Conservation (phyloP, 495 filamentous ascomycete genomes). For the Penicillium waksmanii region DNA sequence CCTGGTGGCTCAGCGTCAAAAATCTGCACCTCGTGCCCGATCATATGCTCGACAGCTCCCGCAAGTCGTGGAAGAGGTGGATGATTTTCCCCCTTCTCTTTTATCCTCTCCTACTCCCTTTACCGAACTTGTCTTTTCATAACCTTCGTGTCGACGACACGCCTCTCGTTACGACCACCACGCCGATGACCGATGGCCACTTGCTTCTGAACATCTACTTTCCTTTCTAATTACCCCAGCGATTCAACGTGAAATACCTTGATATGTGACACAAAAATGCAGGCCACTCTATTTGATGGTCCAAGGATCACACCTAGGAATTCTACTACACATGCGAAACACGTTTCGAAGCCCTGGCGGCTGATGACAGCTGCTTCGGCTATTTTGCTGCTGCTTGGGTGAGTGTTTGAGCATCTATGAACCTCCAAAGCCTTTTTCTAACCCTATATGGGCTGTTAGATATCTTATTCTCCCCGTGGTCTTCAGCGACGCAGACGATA, state of each 20-base stretch:
- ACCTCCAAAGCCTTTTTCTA: neutral
- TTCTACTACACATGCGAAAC: neutral
- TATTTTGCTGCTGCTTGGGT: neutral
- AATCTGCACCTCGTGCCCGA: slow-evolving; percentile 5
- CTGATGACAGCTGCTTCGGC: neutral
- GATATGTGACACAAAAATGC: neutral
- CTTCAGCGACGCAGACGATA: slow-evolving; percentile 22
- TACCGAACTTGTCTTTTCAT: neutral
- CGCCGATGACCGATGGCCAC: neutral
- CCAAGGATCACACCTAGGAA: neutral
- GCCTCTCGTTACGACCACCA: neutral
- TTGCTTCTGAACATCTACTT: neutral
- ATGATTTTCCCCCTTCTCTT: neutral
- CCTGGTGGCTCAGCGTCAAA: neutral
- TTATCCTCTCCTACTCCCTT: neutral
- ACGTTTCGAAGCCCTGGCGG: neutral
- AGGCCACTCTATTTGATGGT: neutral
- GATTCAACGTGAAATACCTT: neutral
- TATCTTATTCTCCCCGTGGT: slow-evolving; percentile 37
- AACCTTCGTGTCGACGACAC: neutral
- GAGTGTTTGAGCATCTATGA: neutral
- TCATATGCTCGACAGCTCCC: neutral
- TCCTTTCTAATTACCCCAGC: neutral
- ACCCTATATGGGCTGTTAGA: slow-evolving; percentile 9
- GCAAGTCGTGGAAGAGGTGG: neutral